These are phyloP conservation scores for Nakataea oryzae DNA, from an alignment of 2,329 filamentous ascomycete genomes.

Conservation along the genomic window DNA sequence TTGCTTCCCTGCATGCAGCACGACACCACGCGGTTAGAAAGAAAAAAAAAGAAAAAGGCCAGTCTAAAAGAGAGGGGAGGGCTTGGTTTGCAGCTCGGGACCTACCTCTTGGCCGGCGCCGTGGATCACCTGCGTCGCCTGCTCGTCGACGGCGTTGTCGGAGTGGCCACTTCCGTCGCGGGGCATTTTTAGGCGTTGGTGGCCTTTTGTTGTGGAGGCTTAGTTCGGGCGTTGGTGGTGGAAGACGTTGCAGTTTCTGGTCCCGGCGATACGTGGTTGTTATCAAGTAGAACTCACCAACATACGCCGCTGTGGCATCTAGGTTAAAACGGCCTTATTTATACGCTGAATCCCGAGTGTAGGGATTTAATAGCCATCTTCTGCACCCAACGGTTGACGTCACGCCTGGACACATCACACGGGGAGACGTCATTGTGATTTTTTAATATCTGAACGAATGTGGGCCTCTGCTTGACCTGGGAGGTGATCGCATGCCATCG, in stretches of 20 bases:
- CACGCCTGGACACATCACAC: not conserved
- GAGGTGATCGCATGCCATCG: no score
- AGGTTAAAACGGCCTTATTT: not conserved
- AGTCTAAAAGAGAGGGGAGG: no score
- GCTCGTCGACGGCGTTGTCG: slow-evolving; percentile 31
- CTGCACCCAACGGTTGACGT: not conserved
- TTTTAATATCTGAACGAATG: not conserved
- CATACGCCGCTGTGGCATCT: no score
- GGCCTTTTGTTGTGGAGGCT: not conserved
- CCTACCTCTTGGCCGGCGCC: slow-evolving; percentile 30
- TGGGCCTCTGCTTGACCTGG: no score
- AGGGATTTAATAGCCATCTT: no score
- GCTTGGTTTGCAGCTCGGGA: slow-evolving; percentile 3
- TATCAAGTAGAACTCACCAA: no score
- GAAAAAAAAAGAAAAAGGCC: no score
- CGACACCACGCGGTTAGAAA: no score
- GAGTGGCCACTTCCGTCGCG: slow-evolving; percentile 36
- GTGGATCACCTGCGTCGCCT: slow-evolving; percentile 28
- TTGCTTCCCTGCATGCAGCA: slow-evolving; percentile 13
- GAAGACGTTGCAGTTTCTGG: no score
- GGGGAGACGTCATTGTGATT: not conserved
- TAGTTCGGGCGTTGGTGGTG: not conserved
- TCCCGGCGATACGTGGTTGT: no score
- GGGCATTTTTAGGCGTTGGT: slow-evolving; percentile 31
- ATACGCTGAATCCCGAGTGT: not conserved